These are phyloP conservation scores for Amanita muscaria DNA, from an alignment of 768 basidiomycete genomes.

Conservation along the genomic window DNA sequence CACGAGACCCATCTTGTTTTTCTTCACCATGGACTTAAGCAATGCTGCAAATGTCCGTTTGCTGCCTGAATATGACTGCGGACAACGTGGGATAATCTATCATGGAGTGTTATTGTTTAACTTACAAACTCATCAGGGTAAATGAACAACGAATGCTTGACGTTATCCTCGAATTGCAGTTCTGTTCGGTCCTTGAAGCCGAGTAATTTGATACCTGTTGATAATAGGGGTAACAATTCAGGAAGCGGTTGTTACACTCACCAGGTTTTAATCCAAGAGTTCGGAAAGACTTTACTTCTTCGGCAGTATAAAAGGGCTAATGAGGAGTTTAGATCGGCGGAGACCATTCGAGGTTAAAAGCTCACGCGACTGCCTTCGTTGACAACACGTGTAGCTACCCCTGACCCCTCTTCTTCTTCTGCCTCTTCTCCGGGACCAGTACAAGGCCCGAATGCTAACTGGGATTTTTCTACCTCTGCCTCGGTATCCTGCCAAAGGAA, in stretches of 20 bases:
- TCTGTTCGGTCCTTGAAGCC: constrained; percentile 77
- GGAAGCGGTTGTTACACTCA: constrained; percentile 22
- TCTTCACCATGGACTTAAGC: constrained; percentile 71
- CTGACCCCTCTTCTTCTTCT: constrained; percentile 30
- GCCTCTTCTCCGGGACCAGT: constrained; percentile 28
- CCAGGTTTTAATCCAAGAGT: constrained; percentile 74
- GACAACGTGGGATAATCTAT: constrained; percentile 7
- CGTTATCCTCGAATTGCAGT: constrained; percentile 78
- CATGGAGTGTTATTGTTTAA: neutral
- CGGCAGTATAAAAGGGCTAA: constrained; percentile 79
- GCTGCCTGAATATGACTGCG: constrained; percentile 75
- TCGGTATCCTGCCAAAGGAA: constrained; percentile 28
- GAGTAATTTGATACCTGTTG: constrained; percentile 74
- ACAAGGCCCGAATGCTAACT: constrained; percentile 36
- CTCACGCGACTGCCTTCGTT: constrained; percentile 44
- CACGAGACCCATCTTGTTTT: constrained; percentile 76
- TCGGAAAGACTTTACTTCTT: constrained; percentile 75
- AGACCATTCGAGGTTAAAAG: neutral
- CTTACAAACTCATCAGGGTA: constrained; percentile 85
- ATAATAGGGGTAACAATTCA: neutral
- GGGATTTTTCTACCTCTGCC: constrained; percentile 35
- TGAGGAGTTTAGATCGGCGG: constrained; percentile 1
- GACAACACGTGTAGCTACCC: constrained; percentile 30
- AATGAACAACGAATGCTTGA: constrained; percentile 87
- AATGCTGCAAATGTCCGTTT: constrained; percentile 88